phyloP scores from a whole-genome alignment of 2,329 filamentous ascomycete genomes.

The Penicillium sp. region DNA sequence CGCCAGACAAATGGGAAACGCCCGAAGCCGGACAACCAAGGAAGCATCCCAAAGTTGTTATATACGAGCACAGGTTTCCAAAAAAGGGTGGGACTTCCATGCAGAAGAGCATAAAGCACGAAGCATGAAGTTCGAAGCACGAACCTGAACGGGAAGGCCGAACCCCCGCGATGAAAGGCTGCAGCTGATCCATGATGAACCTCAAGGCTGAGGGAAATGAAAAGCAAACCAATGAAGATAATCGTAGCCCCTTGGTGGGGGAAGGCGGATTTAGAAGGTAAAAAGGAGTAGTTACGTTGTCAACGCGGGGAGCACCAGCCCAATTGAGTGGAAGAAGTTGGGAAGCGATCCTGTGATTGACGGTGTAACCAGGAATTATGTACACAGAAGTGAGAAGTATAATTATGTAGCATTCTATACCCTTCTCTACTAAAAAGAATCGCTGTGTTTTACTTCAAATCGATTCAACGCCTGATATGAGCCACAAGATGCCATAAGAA shows the following conservation, averaged over 20 bases:
- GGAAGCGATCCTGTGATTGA: constrained; percentile 17
- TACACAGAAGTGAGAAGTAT: not conserved
- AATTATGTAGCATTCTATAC: too few relatives aligned
- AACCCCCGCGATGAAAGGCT: constrained; percentile 15
- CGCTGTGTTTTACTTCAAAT: not conserved
- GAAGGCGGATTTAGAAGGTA: constrained; percentile 20
- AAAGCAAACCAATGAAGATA: constrained; percentile 12
- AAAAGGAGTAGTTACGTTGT: constrained; percentile 20
- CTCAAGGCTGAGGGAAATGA: constrained; percentile 15
- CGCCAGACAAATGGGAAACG: not conserved
- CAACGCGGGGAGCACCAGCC: constrained; percentile 24
- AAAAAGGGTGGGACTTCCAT: not conserved
- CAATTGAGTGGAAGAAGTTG: constrained; percentile 12
- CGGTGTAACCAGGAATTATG: constrained; percentile 14
- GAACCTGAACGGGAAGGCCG: constrained; percentile 25
- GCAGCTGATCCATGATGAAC: constrained; percentile 24
- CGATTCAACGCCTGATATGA: not conserved
- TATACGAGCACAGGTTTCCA: too few relatives aligned
- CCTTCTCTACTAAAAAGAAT: too few relatives aligned
- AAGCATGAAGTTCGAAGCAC: constrained; percentile 9
- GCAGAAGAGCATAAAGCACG: not conserved
- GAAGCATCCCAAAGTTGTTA: too few relatives aligned
- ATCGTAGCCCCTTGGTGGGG: not conserved
- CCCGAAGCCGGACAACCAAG: not conserved
- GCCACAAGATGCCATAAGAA: constrained; percentile 14